These are phyloP conservation scores for Willaertia magna DNA, from an alignment of 208 protist species.

Conservation along the genomic window DNA sequence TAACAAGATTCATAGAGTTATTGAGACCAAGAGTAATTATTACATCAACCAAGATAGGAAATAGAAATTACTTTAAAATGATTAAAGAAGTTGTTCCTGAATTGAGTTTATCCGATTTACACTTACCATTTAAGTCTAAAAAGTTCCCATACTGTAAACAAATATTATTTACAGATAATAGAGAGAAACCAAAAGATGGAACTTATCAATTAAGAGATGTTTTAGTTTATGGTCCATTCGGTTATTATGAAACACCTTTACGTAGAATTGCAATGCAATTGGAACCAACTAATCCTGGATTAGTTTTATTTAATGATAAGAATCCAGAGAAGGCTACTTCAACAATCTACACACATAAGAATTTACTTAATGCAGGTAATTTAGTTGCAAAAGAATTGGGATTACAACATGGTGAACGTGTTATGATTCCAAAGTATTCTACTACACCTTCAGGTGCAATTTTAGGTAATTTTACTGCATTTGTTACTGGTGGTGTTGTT, in stretches of 20 bases:
- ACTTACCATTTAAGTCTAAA: not conserved
- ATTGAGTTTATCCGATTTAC: not conserved
- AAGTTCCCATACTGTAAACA: not conserved
- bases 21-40: not conserved
- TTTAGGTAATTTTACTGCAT: not conserved
- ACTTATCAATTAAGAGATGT: not conserved
- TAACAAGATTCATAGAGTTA: not conserved
- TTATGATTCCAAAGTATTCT: not conserved
- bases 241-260: not conserved
- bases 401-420: not conserved
- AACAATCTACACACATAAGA: not conserved
- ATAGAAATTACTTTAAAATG: not conserved
- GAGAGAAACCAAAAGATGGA: not conserved
- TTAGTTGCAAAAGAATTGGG: not conserved
- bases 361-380: not conserved
- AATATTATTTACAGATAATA: not conserved
- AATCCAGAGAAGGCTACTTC: not conserved
- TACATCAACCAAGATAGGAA: not conserved
- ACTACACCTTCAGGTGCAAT: not conserved
- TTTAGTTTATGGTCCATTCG: slow-evolving; percentile 8
- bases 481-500: not conserved
- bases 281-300: not conserved
- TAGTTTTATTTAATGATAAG: not conserved
- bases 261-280: not conserved
- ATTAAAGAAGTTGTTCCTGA: not conserved